Percentiles rank a stretch among this genome's conserved stretches.
phyloP scores from a whole-genome alignment of 768 basidiomycete species.

The Roridomyces roridus region DNA sequence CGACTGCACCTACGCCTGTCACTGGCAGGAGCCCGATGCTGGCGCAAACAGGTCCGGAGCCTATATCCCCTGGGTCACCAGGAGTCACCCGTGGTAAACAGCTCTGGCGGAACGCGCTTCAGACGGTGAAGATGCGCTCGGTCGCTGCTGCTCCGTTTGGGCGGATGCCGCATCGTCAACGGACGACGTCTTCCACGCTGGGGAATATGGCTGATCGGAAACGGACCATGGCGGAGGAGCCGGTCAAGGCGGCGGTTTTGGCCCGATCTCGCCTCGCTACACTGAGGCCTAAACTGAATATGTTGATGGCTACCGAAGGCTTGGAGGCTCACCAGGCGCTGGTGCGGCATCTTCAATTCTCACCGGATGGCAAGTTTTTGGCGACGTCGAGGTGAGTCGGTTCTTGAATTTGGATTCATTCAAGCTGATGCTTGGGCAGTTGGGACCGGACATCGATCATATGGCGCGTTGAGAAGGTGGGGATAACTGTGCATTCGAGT shows the following conservation, averaged over 20 bases:
- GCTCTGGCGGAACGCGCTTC: slow-evolving; percentile 51
- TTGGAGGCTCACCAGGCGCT: slow-evolving; percentile 69
- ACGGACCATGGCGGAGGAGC: slow-evolving; percentile 36
- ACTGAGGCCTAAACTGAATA: slow-evolving; percentile 61
- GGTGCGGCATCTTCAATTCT: slow-evolving; percentile 77
- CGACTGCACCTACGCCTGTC: slow-evolving; percentile 6
- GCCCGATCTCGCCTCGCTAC: slow-evolving; percentile 59
- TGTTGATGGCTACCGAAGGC: slow-evolving; percentile 62
- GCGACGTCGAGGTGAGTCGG: slow-evolving; percentile 68
- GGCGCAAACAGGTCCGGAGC: not conserved
- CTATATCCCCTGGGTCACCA: not conserved
- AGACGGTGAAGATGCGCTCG: slow-evolving; percentile 49
- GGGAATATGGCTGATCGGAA: slow-evolving; percentile 32
- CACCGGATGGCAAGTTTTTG: slow-evolving; percentile 74
- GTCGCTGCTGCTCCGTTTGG: slow-evolving; percentile 29
- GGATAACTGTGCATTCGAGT: slow-evolving; percentile 21
- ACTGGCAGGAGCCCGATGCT: not conserved
- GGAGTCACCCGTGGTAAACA: slow-evolving; percentile 41
- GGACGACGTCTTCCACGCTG: slow-evolving; percentile 40
- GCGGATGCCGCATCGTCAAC: slow-evolving; percentile 38
- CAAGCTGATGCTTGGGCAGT: slow-evolving; percentile 37
- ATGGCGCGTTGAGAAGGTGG: slow-evolving; percentile 65
- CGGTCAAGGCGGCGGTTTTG: slow-evolving; percentile 40
- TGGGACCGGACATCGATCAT: slow-evolving; percentile 77
- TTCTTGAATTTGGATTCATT: not conserved